These are phyloP conservation scores for Aphanoascus verrucosus DNA, from an alignment of 2,329 filamentous ascomycete species.

Conservation along the genomic window DNA sequence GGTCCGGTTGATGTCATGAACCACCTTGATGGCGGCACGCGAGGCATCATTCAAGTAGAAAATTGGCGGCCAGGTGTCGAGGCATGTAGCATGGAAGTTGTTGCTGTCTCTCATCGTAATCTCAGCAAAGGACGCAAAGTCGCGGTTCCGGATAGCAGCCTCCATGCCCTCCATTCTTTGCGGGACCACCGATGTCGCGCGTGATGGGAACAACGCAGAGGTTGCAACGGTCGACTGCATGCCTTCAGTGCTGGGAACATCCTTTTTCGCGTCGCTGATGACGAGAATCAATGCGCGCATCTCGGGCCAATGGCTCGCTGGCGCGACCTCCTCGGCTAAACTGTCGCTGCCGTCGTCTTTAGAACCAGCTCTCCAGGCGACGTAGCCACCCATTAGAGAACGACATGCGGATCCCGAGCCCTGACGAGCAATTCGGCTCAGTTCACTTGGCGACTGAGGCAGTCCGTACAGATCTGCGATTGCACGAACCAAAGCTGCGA, in stretches of 20 bases:
- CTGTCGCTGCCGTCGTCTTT: conserved; percentile 74
- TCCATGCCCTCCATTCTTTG: conserved; percentile 76
- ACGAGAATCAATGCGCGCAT: conserved; percentile 92
- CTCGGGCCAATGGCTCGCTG: conserved; percentile 82
- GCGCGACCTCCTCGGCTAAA: conserved; percentile 75
- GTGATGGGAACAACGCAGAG: conserved; percentile 70
- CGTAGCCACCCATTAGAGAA: conserved; percentile 87
- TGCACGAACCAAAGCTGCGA: conserved; percentile 59
- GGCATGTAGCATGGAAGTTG: conserved; percentile 87
- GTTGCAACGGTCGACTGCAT: conserved; percentile 97
- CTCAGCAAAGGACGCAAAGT: conserved; percentile 79
- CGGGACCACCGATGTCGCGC: conserved; percentile 68
- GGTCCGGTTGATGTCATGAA: conserved; percentile 75
- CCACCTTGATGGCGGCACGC: conserved; percentile 72
- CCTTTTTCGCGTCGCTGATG: conserved; percentile 88
- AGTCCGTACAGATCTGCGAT: conserved; percentile 89
- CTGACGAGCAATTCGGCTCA: conserved; percentile 82
- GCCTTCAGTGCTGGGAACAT: conserved; percentile 78
- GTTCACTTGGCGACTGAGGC: conserved; percentile 65
- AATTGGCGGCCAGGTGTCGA: conserved; percentile 93
- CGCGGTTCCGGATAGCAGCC: conserved; percentile 60
- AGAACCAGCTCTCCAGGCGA: conserved; percentile 79
- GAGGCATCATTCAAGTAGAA: conserved; percentile 98
- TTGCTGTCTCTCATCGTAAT: conserved; percentile 96
- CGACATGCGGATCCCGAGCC: conserved; percentile 92